These are phyloP conservation scores for Paspalum notatum DNA, from an alignment of 176 grass and related monocot genomes.

Conservation along the genomic window DNA sequence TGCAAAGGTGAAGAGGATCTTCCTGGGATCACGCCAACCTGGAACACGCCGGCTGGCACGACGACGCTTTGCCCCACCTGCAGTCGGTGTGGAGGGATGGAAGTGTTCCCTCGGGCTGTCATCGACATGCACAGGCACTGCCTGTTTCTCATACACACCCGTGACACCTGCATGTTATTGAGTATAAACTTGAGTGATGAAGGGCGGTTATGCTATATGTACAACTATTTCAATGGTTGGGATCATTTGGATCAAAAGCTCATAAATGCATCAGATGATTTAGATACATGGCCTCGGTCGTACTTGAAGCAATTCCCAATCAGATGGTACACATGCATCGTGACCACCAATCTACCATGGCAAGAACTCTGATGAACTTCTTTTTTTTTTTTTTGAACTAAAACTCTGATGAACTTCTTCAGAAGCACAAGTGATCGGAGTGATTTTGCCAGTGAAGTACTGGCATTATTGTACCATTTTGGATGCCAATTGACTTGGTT, in stretches of 20 bases:
- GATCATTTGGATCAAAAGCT: too few species aligned
- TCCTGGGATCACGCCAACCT: constrained; percentile 44
- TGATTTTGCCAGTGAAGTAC: neutral
- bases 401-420: neutral
- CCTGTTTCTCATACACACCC: constrained; percentile 39
- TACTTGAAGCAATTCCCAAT: neutral
- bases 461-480: too few species aligned
- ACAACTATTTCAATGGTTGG: too few species aligned
- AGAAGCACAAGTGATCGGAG: neutral
- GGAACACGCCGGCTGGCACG: constrained; percentile 29
- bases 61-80: constrained; percentile 36
- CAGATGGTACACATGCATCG: neutral
- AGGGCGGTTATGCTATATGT: too few species aligned
- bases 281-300: too few species aligned
- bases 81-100: constrained; percentile 43
- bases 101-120: constrained; percentile 28
- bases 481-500: too few species aligned
- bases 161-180: neutral
- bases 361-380: neutral
- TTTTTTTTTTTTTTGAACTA: too few species aligned
- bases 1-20: constrained; percentile 52
- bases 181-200: too few species aligned
- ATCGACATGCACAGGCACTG: constrained; percentile 4
- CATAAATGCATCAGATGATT: too few species aligned
- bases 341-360: neutral